Evolutionary conservation across 768 basidiomycete genomes (phyloP).

Genomic region (Xerocomus potaroensis): DNA sequence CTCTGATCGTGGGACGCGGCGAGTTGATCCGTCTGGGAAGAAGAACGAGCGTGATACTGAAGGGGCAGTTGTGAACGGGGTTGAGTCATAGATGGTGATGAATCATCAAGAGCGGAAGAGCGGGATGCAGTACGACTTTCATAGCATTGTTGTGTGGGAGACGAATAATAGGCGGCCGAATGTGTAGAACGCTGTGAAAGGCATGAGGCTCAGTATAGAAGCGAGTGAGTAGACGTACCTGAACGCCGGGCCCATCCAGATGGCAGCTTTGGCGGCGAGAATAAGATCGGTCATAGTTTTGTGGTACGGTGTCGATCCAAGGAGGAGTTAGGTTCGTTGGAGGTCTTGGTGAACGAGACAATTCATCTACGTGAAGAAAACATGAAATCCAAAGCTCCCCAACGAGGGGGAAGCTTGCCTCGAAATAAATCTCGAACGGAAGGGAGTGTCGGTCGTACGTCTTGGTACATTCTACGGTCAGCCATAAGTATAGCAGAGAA

Average conservation of each 20-base stretch:
- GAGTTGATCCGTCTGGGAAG: constrained; percentile 27
- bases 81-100: constrained; percentile 19
- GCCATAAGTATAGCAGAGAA: constrained; percentile 24
- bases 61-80: constrained; percentile 20
- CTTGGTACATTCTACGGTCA: constrained; percentile 23
- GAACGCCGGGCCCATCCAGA: constrained; percentile 28
- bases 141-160: constrained; percentile 23
- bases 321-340: constrained; percentile 37
- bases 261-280: constrained; percentile 23
- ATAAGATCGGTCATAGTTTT: constrained; percentile 22
- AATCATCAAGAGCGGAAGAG: constrained; percentile 18
- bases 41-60: constrained; percentile 24
- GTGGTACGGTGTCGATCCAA: constrained; percentile 43
- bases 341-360: constrained; percentile 38
- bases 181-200: constrained; percentile 20
- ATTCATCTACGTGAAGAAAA: constrained; percentile 37
- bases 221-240: constrained; percentile 17
- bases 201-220: constrained; percentile 2
- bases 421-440: constrained; percentile 67
- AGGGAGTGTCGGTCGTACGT: constrained; percentile 57
- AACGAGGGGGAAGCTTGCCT: constrained; percentile 35
- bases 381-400: not conserved
- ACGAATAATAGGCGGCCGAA: constrained; percentile 17
- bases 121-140: constrained; percentile 22
- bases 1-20: constrained; percentile 28